These are phyloP conservation scores for Pilobolus umbonatus DNA, from an alignment of 192 early-diverging fungal genomes.

Conservation along the genomic window DNA sequence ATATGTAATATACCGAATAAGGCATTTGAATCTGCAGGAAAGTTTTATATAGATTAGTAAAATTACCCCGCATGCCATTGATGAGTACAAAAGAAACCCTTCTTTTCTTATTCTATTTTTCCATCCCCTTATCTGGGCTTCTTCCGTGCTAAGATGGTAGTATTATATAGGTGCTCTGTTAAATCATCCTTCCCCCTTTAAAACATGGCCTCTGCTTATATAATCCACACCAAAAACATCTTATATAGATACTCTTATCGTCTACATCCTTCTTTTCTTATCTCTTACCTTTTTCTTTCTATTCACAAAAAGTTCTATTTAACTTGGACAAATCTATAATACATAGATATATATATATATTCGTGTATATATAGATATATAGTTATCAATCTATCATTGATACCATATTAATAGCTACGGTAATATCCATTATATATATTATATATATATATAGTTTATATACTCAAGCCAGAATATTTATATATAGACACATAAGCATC, in stretches of 20 bases:
- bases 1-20: constrained; percentile 4
- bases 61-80: neutral
- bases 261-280: neutral
- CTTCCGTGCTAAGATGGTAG: too few relatives aligned
- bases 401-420: neutral
- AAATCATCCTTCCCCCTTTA: too few relatives aligned
- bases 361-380: too few relatives aligned
- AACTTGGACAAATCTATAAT: neutral
- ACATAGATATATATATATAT: too few relatives aligned
- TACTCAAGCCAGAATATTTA: neutral
- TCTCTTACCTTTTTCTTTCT: neutral
- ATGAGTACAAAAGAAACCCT: constrained; percentile 4
- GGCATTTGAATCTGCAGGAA: constrained; percentile 13
- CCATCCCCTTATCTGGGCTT: too few relatives aligned
- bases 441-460: neutral
- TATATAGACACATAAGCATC: constrained; percentile 1
- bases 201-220: too few relatives aligned
- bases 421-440: neutral
- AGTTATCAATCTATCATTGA: neutral
- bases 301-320: neutral
- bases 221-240: too few relatives aligned
- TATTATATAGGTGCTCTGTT: too few relatives aligned
- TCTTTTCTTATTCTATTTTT: constrained; percentile 9
- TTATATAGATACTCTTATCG: too few relatives aligned
- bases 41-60: constrained; percentile 11